Percentiles rank a stretch among this genome's conserved stretches.
Evolutionary conservation across 108 stramenopile genomes (phyloP).

Genomic region (Nannochloropsis gaditana): DNA sequence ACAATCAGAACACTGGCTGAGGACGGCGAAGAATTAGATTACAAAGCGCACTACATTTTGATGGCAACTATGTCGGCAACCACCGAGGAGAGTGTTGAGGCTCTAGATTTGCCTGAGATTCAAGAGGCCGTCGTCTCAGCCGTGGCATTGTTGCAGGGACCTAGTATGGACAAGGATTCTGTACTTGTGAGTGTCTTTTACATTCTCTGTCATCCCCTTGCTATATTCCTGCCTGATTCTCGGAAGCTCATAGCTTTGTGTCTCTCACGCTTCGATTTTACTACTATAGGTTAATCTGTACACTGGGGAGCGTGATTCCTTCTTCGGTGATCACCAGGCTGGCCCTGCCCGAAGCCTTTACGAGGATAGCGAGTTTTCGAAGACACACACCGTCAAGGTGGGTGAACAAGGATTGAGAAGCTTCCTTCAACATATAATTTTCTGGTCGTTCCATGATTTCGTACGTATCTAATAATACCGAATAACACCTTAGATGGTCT

Average conservation of each 20-base stretch:
- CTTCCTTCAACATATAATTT: too few relatives aligned
- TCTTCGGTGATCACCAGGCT: neutral
- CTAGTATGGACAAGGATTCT: neutral
- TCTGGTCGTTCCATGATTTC: too few relatives aligned
- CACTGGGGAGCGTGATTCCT: neutral
- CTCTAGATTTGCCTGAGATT: neutral
- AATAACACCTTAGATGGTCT: neutral
- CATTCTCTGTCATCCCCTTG: neutral
- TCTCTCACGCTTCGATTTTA: neutral
- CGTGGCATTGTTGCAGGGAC: neutral
- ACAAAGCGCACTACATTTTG: neutral
- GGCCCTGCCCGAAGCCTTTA: neutral
- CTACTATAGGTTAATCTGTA: neutral
- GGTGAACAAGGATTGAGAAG: neutral
- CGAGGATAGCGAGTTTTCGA: neutral
- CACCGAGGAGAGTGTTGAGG: neutral
- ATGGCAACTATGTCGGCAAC: neutral
- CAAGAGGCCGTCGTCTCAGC: neutral
- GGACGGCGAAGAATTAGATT: neutral
- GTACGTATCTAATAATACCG: too few relatives aligned
- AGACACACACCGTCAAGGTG: slow-evolving; percentile 14
- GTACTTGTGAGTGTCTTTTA: neutral
- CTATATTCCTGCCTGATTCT: neutral
- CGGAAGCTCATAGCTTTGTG: neutral
- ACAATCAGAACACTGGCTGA: neutral